Conservation (phyloP, 2,329 filamentous ascomycete species). For the Colletotrichum noveboracense region DNA sequence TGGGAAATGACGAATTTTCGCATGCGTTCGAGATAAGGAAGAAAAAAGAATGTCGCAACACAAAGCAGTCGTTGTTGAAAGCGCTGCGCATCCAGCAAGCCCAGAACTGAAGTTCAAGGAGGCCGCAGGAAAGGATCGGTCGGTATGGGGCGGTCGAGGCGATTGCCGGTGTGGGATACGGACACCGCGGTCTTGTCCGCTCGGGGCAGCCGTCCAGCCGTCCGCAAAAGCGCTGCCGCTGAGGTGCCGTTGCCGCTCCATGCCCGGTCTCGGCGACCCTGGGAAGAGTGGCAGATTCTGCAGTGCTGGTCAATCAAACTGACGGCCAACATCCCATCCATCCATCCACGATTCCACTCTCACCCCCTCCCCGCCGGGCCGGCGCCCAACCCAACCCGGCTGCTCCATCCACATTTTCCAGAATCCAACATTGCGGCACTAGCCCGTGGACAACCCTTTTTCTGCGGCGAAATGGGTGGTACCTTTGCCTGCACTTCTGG, state of each 20-base stretch:
- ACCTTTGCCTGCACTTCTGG: slow-evolving; percentile 12
- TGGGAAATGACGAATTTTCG: slow-evolving; percentile 16
- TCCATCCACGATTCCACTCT: slow-evolving; percentile 1
- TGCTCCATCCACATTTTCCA: slow-evolving; percentile 22
- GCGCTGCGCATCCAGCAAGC: background rate
- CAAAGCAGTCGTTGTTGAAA: background rate
- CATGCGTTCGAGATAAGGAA: slow-evolving; percentile 5
- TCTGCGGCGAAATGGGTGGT: slow-evolving; percentile 8
- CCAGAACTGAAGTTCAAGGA: background rate
- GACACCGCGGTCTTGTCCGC: slow-evolving; percentile 8
- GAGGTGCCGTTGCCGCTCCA: slow-evolving; percentile 6
- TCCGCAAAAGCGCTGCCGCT: background rate
- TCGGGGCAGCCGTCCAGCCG: slow-evolving; percentile 3
- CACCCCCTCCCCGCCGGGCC: slow-evolving; percentile 10
- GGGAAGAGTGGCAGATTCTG: slow-evolving; percentile 6
- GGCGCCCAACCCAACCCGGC: slow-evolving; percentile 17
- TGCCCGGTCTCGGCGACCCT: slow-evolving; percentile 15
- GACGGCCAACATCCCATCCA: background rate
- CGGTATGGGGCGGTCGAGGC: slow-evolving; percentile 6
- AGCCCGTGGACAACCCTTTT: slow-evolving; percentile 3
- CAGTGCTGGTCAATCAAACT: slow-evolving; percentile 5
- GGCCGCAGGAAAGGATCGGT: background rate
- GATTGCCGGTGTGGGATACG: slow-evolving; percentile 15
- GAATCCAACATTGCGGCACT: slow-evolving; percentile 19
- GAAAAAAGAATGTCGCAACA: background rate